Evolutionary conservation across 2,329 filamentous ascomycete genomes (phyloP), one percentile per base, ranked within the genome.

Genomic region (Trichothecium sympodiale): DNA sequence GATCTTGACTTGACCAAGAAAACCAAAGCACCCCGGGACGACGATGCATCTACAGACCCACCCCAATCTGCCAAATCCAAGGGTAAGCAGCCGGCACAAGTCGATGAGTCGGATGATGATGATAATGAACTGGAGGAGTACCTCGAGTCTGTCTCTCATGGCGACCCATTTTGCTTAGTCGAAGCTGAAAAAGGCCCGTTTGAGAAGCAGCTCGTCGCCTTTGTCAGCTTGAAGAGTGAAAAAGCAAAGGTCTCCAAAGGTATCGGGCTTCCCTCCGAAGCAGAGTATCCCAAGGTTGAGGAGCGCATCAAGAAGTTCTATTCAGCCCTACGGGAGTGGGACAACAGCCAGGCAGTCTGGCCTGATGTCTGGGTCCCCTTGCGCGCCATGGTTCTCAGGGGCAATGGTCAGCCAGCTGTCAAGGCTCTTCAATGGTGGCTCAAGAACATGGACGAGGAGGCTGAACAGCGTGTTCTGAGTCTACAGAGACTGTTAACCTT

Each of bases 331-430:
- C 50, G 52, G 28, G 55, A 59, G 39, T 58, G 54, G 47, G 35
- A 45, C 41, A 25, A 25, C 10, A 16, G 48, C 46, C 30, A 54
- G 7, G 32, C 54, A 10, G 51, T 52, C 8, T 44, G 62, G 2
- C 68, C 69, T 2, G 57, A 60, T 34, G 52, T 68, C 8, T 73
- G 68, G 67, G 55, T 71, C 14, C 56, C 64, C 4, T 46, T 72
- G 35, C 56, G 62, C 33, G 54, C 50, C 31, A 65, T 72, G 56
- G 29, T 37, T 13, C 18, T 23, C 17, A 37, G 32, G 16, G 26
- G 27, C 8, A 37, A 37, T 29, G 35, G 35, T 17, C 31, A 33
- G 15, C 35, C 35, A 5, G 35, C 35, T 9, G 17, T 23, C 10
- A 14, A 29, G 16, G 35, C 35, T 10, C 44, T 73, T 30, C 67